Conservation (phyloP, 371 early-diverging fungal genomes). For the Chytridium lagenaria region DNA sequence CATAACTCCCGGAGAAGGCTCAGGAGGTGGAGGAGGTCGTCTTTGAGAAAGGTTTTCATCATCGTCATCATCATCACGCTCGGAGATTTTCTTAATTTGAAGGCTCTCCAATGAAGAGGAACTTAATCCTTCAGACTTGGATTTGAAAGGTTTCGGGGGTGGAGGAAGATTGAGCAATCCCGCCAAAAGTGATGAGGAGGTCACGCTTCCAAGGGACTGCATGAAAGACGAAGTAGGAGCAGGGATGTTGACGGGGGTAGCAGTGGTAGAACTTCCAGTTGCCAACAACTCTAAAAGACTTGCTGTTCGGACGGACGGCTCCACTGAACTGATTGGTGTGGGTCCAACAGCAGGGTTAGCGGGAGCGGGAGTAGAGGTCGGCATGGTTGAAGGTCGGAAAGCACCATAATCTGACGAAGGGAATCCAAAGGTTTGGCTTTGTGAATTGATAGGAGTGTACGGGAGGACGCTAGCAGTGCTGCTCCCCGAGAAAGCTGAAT, state of each 20-base stretch:
- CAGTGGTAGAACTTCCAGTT: neutral
- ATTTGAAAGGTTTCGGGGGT: neutral
- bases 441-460: no score
- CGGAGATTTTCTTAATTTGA: neutral
- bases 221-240: neutral
- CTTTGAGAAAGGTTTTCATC: neutral
- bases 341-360: no score
- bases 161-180: neutral
- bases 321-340: neutral
- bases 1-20: neutral
- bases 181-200: neutral
- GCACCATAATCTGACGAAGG: no score
- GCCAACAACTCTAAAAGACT: neutral
- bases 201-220: neutral
- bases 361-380: no score
- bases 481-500: no score
- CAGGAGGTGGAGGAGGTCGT: neutral
- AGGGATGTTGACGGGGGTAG: neutral
- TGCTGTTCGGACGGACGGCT: neutral
- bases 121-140: neutral
- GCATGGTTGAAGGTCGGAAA: no score
- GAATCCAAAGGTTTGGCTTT: no score
- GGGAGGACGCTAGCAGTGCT: no score
- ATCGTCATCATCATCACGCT: neutral
- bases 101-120: neutral